A percentile compares a stretch with the other conserved stretches of the same genome.
phyloP scores from a whole-genome alignment of 192 early-diverging fungal species.

The Chytriomyces confervae region DNA sequence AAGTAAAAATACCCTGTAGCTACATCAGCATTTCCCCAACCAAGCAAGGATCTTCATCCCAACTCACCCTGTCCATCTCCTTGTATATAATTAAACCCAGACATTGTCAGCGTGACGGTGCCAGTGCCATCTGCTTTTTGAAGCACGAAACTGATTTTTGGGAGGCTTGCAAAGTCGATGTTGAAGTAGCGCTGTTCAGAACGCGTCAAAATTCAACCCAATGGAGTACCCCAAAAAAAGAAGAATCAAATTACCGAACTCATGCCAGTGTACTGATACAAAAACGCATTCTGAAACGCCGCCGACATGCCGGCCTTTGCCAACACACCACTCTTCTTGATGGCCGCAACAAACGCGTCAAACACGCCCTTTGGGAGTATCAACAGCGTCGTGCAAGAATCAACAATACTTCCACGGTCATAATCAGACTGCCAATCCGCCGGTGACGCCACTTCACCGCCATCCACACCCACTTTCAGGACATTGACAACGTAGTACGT shows the following conservation, averaged over 20 bases:
- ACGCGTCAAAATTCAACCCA: too few relatives aligned
- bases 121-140: not conserved
- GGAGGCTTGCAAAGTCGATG: not conserved
- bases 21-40: too few relatives aligned
- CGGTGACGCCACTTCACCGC: not conserved
- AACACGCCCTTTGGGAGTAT: not conserved
- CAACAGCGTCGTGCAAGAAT: slow-evolving; percentile 9
- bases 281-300: not conserved
- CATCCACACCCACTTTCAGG: not conserved
- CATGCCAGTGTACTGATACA: not conserved
- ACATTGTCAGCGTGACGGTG: not conserved
- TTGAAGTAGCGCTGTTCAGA: not conserved
- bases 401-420: slow-evolving; percentile 6
- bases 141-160: slow-evolving; percentile 12
- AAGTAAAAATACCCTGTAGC: slow-evolving; percentile 18
- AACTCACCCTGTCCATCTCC: not conserved
- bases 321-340: not conserved
- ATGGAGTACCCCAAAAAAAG: too few relatives aligned
- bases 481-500: slow-evolving; percentile 21
- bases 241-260: not conserved
- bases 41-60: too few relatives aligned
- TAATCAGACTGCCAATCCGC: slow-evolving; percentile 1
- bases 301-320: not conserved
- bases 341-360: not conserved
- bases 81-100: slow-evolving; percentile 11